Conservation (phyloP, 352 stramenopile genomes). For the Globisporangium solare region DNA sequence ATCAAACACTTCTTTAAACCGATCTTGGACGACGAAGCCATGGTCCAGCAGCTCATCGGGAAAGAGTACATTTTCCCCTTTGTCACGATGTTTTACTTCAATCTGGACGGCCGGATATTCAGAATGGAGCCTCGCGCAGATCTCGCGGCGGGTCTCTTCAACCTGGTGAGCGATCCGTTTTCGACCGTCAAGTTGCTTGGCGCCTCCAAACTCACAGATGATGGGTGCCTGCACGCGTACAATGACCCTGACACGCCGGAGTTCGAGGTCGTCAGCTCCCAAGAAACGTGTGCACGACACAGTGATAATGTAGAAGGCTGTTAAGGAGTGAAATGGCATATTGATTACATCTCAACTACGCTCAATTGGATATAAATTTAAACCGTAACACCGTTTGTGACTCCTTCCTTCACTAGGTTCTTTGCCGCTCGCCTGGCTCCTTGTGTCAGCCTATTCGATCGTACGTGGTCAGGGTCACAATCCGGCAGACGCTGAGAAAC, state of each 20-base stretch:
- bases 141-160: slow-evolving; percentile 40
- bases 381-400: too few relatives aligned
- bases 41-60: slow-evolving; percentile 62
- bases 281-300: too few relatives aligned
- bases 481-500: slow-evolving; percentile 62
- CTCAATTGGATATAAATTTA: too few relatives aligned
- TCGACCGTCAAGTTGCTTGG: slow-evolving; percentile 47
- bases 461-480: slow-evolving; percentile 47
- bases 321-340: too few relatives aligned
- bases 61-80: slow-evolving; percentile 56
- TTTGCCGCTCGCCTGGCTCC: too few relatives aligned
- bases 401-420: too few relatives aligned
- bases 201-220: slow-evolving; percentile 43
- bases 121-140: slow-evolving; percentile 47
- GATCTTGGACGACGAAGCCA: slow-evolving; percentile 41
- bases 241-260: slow-evolving; percentile 11
- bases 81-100: slow-evolving; percentile 53
- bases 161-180: slow-evolving; percentile 50
- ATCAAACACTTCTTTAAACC: slow-evolving; percentile 64
- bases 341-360: too few relatives aligned
- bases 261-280: background rate
- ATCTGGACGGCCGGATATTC: slow-evolving; percentile 39
- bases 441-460: slow-evolving; percentile 24
- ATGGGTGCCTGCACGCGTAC: slow-evolving; percentile 55
- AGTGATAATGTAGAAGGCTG: too few relatives aligned